phyloP scores from a whole-genome alignment of 805 yeast genomes.

The Yarrowia sp. region DNA sequence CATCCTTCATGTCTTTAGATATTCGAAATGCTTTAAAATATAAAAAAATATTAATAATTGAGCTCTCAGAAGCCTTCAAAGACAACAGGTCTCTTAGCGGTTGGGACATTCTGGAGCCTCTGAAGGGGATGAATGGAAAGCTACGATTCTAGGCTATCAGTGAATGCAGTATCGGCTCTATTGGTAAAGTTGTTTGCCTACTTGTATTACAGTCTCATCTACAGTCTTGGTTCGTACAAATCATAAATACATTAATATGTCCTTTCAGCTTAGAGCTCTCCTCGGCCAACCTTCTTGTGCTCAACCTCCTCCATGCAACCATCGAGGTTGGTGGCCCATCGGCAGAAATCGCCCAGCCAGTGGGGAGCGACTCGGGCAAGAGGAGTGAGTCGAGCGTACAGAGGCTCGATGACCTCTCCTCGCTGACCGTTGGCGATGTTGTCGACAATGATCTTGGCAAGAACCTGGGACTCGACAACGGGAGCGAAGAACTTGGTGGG shows the following conservation, averaged over 20 bases:
- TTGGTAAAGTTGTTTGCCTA: too few species aligned
- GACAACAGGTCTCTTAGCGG: too few species aligned
- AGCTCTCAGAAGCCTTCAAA: too few species aligned
- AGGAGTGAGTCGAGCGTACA: conserved; percentile 75
- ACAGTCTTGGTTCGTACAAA: too few species aligned
- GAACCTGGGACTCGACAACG: conserved; percentile 62
- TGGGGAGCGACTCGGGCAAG: conserved; percentile 18
- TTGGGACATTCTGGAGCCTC: too few species aligned
- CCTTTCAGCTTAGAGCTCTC: conserved; percentile 6
- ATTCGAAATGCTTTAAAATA: too few species aligned
- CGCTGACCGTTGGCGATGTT: conserved; percentile 60
- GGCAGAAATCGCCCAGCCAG: conserved; percentile 22
- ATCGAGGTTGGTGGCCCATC: conserved; percentile 26
- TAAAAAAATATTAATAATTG: too few species aligned
- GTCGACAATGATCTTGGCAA: conserved; percentile 57
- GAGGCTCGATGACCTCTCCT: conserved; percentile 71
- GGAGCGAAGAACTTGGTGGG: conserved; percentile 82
- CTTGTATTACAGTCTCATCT: too few species aligned
- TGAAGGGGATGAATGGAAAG: too few species aligned
- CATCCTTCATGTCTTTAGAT: too few species aligned
- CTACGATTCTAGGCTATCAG: not conserved
- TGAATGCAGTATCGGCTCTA: too few species aligned
- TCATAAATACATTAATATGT: conserved; percentile 20
- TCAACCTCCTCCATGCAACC: conserved; percentile 26
- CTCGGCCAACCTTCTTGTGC: conserved; percentile 26